A percentile compares a stretch with the other conserved stretches of the same genome.
Evolutionary conservation across 371 early-diverging fungal species (phyloP).

Genomic region (Smittium culicis): DNA sequence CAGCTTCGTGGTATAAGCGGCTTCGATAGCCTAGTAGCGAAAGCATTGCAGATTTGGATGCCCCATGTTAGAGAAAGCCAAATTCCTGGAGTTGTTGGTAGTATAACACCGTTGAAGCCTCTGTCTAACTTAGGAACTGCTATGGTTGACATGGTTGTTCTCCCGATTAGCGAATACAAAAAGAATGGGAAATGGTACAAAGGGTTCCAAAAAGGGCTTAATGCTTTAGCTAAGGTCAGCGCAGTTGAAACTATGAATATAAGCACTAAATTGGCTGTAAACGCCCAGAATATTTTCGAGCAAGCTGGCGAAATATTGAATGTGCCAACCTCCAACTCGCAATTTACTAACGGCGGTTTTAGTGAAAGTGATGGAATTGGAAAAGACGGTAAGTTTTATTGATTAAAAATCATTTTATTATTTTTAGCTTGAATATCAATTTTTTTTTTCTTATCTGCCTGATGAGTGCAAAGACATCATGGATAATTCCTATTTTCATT

Average conservation of each 20-base stretch:
- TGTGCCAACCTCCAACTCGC: not conserved
- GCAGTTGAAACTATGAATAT: conserved; percentile 81
- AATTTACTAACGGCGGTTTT: no score
- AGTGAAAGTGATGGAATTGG: not conserved
- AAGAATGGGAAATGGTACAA: conserved; percentile 79
- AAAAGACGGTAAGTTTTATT: not conserved
- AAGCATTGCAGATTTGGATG: conserved; percentile 61
- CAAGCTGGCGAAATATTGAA: conserved; percentile 71
- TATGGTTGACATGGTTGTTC: conserved; percentile 76
- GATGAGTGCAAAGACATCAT: no score
- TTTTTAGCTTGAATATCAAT: no score
- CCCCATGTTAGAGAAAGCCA: conserved; percentile 82
- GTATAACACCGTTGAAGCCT: conserved; percentile 79
- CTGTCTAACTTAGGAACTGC: conserved; percentile 80
- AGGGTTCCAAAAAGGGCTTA: conserved; percentile 68
- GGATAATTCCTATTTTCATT: no score
- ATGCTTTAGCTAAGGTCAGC: conserved; percentile 76
- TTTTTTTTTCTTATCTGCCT: no score
- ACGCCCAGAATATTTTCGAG: conserved; percentile 78
- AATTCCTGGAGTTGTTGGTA: conserved; percentile 71
- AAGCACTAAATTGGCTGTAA: conserved; percentile 75
- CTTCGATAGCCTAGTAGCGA: conserved; percentile 39
- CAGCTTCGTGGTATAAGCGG: conserved; percentile 64
- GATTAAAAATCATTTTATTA: no score
- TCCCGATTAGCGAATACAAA: conserved; percentile 87